phyloP scores from a whole-genome alignment of 1,284 basidiomycete genomes.

The Malassezia sympodialis region DNA sequence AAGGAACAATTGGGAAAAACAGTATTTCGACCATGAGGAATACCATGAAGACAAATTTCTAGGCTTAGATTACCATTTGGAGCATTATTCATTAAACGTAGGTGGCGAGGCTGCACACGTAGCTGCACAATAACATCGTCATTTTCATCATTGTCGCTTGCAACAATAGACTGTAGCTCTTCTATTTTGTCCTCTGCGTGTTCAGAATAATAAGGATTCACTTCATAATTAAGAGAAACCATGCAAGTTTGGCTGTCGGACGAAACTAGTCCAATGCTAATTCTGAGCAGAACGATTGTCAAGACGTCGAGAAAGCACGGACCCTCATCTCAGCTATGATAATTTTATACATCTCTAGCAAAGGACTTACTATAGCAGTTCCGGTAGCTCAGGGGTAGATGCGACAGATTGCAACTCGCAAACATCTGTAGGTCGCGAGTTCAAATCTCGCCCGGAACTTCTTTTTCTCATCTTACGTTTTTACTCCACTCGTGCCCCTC shows the following conservation, averaged over 20 bases:
- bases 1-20: not conserved
- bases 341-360: too few species aligned
- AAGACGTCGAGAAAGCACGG: not conserved
- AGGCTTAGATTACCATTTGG: not conserved
- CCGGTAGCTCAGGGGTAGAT: slow-evolving; percentile 23
- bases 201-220: not conserved
- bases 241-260: not conserved
- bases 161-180: not conserved
- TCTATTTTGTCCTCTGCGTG: not conserved
- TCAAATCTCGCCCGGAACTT: slow-evolving; percentile 21
- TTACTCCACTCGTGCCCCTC: too few species aligned
- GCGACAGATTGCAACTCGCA: slow-evolving; percentile 19
- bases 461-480: not conserved
- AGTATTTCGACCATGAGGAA: not conserved
- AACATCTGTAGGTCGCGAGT: slow-evolving; percentile 21
- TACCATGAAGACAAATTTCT: not conserved
- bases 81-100: not conserved
- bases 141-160: not conserved
- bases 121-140: not conserved
- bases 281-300: not conserved
- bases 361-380: not conserved
- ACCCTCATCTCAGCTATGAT: not conserved
- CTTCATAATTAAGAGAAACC: not conserved
- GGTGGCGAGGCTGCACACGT: not conserved
- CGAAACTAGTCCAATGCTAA: not conserved